Conservation (phyloP, 441 rosid species). For the Eruca vesicaria region DNA sequence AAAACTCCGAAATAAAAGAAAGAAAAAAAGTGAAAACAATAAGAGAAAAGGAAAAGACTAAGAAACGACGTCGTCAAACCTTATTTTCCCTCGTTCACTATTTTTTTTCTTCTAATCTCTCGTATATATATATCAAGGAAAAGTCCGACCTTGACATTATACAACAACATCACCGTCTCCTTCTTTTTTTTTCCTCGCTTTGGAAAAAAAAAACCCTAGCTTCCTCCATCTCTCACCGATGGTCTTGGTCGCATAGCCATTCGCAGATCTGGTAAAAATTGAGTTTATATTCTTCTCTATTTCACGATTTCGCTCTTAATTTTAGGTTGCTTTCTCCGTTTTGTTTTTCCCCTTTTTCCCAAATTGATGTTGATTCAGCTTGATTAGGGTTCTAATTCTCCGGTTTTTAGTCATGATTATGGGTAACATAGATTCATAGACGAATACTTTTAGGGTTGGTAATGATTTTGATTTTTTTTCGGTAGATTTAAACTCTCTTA, state of each 20-base stretch:
- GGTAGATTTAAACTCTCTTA: neutral
- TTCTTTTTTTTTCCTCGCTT: neutral
- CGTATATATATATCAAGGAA: slow-evolving; percentile 12
- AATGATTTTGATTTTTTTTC: neutral
- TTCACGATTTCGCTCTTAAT: neutral
- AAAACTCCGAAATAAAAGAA: neutral
- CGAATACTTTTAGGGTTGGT: neutral
- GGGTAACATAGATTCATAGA: neutral
- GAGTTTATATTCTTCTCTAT: neutral
- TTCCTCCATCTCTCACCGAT: slow-evolving; percentile 27
- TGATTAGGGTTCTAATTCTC: slow-evolving; percentile 3
- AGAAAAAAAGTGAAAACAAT: neutral
- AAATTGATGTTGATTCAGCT: neutral
- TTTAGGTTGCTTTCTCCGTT: neutral
- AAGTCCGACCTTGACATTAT: slow-evolving; percentile 12
- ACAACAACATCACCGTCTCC: slow-evolving; percentile 6
- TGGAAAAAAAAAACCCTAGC: slow-evolving; percentile 38
- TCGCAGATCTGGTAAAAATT: slow-evolving; percentile 43
- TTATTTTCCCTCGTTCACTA: neutral
- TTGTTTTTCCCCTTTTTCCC: neutral
- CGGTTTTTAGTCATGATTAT: neutral
- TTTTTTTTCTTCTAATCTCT: neutral
- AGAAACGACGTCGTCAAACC: slow-evolving; percentile 14
- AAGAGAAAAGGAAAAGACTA: neutral
- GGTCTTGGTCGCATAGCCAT: slow-evolving; percentile 31